Conservation (phyloP, 2,329 filamentous ascomycete species). For the Colletotrichum neosansevieriae region DNA sequence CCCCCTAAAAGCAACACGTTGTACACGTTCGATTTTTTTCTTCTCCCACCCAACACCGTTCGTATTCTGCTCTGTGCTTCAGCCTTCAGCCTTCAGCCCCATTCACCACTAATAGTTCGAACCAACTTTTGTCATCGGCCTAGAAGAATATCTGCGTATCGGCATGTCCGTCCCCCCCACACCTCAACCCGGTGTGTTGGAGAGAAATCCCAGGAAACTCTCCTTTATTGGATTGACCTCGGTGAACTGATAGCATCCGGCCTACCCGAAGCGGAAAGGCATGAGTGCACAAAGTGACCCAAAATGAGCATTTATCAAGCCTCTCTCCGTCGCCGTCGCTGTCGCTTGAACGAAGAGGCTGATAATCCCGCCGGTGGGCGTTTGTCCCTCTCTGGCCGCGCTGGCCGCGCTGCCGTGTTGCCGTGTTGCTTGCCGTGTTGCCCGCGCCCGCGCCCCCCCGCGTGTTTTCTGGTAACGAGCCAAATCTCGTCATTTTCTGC, state of each 20-base stretch:
- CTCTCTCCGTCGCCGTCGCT: neutral
- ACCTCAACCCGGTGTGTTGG: neutral
- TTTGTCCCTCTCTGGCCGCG: constrained; percentile 1
- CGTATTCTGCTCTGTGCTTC: constrained; percentile 8
- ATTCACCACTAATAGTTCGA: neutral
- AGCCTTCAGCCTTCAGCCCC: constrained; percentile 11
- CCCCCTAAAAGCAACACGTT: neutral
- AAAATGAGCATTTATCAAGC: constrained; percentile 8
- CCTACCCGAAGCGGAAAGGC: constrained; percentile 16
- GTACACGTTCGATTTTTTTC: neutral
- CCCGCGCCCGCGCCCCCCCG: neutral
- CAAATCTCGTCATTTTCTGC: constrained; percentile 31
- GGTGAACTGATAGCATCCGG: constrained; percentile 8
- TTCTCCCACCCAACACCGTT: neutral
- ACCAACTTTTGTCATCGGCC: constrained; percentile 3
- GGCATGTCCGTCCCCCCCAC: constrained; percentile 28
- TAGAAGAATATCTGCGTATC: constrained; percentile 32
- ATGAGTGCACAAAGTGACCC: constrained; percentile 29
- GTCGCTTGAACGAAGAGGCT: neutral
- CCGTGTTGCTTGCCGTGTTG: too few species aligned
- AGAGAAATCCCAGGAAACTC: neutral
- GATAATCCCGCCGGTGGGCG: constrained; percentile 7
- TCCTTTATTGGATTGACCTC: constrained; percentile 1
- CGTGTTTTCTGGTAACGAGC: neutral
- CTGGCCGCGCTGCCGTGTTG: neutral